Percentiles rank a stretch among this genome's conserved stretches.
phyloP scores from a whole-genome alignment of 768 basidiomycete genomes.

The Mycena leptocephala region DNA sequence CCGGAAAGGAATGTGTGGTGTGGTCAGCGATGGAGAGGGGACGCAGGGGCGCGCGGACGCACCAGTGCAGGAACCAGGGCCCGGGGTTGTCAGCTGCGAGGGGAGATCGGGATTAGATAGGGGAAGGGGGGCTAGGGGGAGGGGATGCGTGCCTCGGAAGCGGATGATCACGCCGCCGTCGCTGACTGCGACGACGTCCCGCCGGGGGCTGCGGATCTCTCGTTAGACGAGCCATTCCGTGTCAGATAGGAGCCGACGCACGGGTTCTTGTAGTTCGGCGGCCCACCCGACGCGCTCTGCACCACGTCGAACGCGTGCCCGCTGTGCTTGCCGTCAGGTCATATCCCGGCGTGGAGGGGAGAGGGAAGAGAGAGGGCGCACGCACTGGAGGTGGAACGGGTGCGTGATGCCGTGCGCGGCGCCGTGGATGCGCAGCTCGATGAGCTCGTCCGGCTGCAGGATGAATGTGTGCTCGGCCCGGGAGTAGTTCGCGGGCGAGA shows the following conservation, averaged over 20 bases:
- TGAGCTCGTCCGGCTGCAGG: conserved; percentile 33
- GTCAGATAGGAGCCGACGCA: background rate
- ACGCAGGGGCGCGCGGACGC: background rate
- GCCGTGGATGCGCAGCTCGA: conserved; percentile 45
- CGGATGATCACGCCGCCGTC: conserved; percentile 12
- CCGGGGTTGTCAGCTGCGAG: background rate
- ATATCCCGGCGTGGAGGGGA: too few relatives aligned
- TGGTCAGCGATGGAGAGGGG: background rate
- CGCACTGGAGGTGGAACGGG: conserved; percentile 33
- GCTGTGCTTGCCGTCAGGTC: too few relatives aligned
- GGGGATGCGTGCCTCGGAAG: background rate
- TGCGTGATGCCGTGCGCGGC: conserved; percentile 33
- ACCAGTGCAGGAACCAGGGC: background rate
- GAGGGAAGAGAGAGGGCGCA: too few relatives aligned
- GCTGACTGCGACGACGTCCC: conserved; percentile 42
- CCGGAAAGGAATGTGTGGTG: background rate
- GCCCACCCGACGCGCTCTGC: conserved; percentile 35
- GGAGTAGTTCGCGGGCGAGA: conserved; percentile 29
- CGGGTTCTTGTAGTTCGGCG: conserved; percentile 41
- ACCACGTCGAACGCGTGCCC: conserved; percentile 48
- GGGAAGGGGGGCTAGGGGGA: background rate
- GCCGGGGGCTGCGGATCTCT: conserved; percentile 35
- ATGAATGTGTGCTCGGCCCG: conserved; percentile 41
- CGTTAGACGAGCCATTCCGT: background rate
- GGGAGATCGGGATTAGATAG: background rate